Evolutionary conservation across 106 monocot species (phyloP), one percentile per base, ranked within the genome.

Genomic region (Allium cepa): DNA sequence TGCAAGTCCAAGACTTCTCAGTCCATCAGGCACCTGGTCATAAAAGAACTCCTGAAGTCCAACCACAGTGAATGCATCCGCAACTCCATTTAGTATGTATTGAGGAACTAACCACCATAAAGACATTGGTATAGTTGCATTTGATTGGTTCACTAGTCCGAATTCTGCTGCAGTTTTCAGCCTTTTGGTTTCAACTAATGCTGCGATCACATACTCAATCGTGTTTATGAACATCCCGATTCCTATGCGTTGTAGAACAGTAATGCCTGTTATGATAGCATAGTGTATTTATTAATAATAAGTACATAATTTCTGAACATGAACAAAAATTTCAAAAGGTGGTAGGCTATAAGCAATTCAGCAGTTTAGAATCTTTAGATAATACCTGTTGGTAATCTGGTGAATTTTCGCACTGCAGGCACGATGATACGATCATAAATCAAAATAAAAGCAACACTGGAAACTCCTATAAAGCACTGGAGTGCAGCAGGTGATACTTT

Each of bases 171-270:
- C 79, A 14, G 36, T 64, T 50, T 57, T 57, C 14, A 79, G 61
- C 62, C 79, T 79, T 57, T 69, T 73, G 8, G 22, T 59, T 51
- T 71, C 67, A 12, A 86, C 79, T 8, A 76, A 26, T 36, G 79
- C 79, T 17, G 86, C 79, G 11, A 79, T 26, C 9, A 53, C 68
- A 79, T 79, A 82, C 16, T 73, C 26, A 12, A 71, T 28, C 3
- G 69, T 46, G 2, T 81, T 81, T 4, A 86, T 50, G 6, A 73
- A 13, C 72, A 86, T 73, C 8, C 86, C 86, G 8, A 72, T 56
- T 10, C 86, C 82, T 47, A 85, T 85, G 26, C 85, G 75, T 57
- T 85, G 81, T 5, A 85, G 81, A 68, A 78, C 9, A 3, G 50
- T 66, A 8, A 85, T 50, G 10, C 85, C 85, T 26, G 81, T 50